Evolutionary conservation across 345 rosid genomes (phyloP), one percentile per base, ranked within the genome.

Genomic region (Eucalyptus coolabah): DNA sequence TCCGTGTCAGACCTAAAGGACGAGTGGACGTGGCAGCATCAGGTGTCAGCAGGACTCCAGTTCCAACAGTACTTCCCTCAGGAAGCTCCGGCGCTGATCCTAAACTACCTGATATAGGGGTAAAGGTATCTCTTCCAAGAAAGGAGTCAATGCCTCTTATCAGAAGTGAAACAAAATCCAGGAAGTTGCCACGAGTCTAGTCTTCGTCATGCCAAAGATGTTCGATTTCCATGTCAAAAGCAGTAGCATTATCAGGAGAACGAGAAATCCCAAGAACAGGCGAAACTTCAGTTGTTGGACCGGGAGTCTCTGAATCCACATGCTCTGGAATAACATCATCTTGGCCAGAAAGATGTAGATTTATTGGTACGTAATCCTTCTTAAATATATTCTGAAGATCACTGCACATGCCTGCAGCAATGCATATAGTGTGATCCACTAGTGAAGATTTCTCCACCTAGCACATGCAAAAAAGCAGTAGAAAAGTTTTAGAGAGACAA

Each of bases 51-150:
- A 90, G 53, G 49, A 40, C 16, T 28, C 51, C 87, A 86, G 92
- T 93, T 87, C 91, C 93, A 86, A 87, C 87, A n/a, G 89, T 86
- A 88, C 91, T 93, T 51, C 60, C 88, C 81, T 89, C 80, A 88
- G 87, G 89, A 40, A 90, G 86, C 59, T 80, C 92, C 21, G 89
- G 50, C 50, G 80, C 94, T 69, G 92, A 87, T 89, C 89, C 92
- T 32, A 90, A 85, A 87, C 87, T 88, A 24, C 88, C 80, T 47
- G 94, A 87, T 44, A 50, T 23, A 82, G 93, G 92, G 86, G 94
- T 92, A 54, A 90, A 89, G 87, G 92, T 94, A 93, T 93, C 95
- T 34, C 92, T 92, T 92, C 93, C 90, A 86, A 86, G 90, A 87
- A 95, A 91, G 72, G 97, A 93, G 85, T 87, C 87, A 72, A 89